These are phyloP conservation scores for Aspergillus flavus DNA, from an alignment of 2,329 filamentous ascomycete genomes.

Conservation along the genomic window DNA sequence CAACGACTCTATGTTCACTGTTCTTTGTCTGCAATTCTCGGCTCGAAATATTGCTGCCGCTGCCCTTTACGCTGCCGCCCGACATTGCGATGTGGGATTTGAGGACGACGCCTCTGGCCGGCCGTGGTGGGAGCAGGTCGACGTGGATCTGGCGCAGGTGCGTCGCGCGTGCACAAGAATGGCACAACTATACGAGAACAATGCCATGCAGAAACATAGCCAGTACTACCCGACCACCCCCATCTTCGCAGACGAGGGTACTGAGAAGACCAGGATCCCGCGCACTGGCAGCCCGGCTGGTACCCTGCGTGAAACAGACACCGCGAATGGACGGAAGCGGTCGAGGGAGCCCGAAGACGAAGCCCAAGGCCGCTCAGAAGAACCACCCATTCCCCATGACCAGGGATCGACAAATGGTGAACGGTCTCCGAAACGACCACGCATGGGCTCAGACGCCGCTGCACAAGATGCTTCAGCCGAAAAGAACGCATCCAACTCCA, in stretches of 20 bases:
- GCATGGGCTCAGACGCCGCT: conserved; percentile 31
- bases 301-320: conserved; percentile 15
- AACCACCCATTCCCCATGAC: conserved; percentile 6
- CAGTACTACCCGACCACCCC: conserved; percentile 46
- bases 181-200: conserved; percentile 56
- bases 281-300: conserved; percentile 32
- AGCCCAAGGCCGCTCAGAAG: conserved; percentile 10
- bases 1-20: conserved; percentile 85
- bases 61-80: conserved; percentile 83
- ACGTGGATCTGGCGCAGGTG: conserved; percentile 71
- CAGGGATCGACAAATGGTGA: conserved; percentile 23
- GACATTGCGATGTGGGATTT: conserved; percentile 72
- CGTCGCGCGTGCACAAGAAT: conserved; percentile 74
- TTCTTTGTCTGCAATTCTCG: conserved; percentile 78
- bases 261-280: conserved; percentile 41
- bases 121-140: conserved; percentile 84
- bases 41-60: conserved; percentile 80
- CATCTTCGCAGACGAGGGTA: conserved; percentile 35
- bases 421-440: conserved; percentile 42
- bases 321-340: conserved; percentile 41
- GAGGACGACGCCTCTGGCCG: conserved; percentile 71
- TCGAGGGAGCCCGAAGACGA: conserved; percentile 40
- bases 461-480: conserved; percentile 10
- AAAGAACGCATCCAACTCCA: conserved; percentile 9
- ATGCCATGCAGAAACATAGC: conserved; percentile 45